A percentile compares a stretch with the other conserved stretches of the same genome.
These are phyloP conservation scores for Leptoxyphium fumago DNA, from an alignment of 2,329 filamentous ascomycete genomes.

Conservation along the genomic window DNA sequence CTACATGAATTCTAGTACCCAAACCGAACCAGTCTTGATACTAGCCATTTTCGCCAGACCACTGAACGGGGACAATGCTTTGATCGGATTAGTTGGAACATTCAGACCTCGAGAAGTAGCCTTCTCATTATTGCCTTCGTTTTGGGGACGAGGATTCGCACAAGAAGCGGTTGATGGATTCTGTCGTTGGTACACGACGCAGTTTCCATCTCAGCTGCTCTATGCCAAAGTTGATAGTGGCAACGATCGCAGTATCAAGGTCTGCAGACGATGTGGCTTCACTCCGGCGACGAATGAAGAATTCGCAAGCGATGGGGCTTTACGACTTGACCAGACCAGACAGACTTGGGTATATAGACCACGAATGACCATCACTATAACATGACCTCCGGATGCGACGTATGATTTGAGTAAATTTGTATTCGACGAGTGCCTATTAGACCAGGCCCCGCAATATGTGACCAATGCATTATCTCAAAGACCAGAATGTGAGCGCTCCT, in stretches of 20 bases:
- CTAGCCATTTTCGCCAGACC: constrained; percentile 5
- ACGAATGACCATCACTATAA: too few species aligned
- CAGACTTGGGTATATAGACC: constrained; percentile 2
- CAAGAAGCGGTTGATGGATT: constrained; percentile 6
- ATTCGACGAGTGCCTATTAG: too few species aligned
- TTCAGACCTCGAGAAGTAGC: constrained; percentile 9
- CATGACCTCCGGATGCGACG: too few species aligned
- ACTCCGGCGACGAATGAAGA: constrained; percentile 3
- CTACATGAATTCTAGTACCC: constrained; percentile 4
- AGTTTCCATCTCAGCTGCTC: constrained; percentile 3
- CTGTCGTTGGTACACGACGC: constrained; percentile 5
- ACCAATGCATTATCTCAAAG: too few species aligned
- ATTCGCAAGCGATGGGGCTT: constrained; percentile 1
- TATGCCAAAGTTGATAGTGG: constrained; percentile 8
- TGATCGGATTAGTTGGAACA: constrained; percentile 8
- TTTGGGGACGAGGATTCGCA: constrained; percentile 8
- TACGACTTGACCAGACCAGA: constrained; percentile 3
- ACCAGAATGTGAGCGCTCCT: too few species aligned
- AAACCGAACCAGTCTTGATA: constrained; percentile 5
- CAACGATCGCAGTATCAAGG: constrained; percentile 6
- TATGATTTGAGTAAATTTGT: too few species aligned
- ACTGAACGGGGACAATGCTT: not conserved
- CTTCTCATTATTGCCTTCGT: constrained; percentile 7
- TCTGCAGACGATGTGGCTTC: constrained; percentile 7
- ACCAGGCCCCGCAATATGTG: too few species aligned